Percentiles rank a stretch among this genome's conserved stretches.
Evolutionary conservation across 1,284 basidiomycete species (phyloP).

Genomic region (Lentinula novae-zelandiae): DNA sequence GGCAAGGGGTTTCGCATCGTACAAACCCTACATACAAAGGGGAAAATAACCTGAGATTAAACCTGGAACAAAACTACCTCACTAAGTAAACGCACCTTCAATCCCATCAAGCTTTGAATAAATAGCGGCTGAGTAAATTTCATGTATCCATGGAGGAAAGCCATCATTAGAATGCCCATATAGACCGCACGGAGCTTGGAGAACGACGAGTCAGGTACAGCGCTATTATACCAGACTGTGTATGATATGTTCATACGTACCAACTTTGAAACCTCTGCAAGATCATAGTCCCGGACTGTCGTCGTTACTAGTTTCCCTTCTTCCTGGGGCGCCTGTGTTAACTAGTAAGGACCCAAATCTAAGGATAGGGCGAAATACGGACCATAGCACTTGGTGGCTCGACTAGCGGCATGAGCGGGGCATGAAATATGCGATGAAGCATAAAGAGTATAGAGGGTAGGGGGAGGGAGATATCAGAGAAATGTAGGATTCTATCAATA

Average conservation of each 20-base stretch:
- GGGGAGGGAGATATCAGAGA: not conserved
- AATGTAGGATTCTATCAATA: not conserved
- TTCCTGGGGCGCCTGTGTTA: conserved; percentile 59
- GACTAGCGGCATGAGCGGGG: conserved; percentile 35
- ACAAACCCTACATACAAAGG: conserved; percentile 49
- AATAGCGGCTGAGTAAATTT: conserved; percentile 91
- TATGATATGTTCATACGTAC: conserved; percentile 38
- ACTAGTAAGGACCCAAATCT: not conserved
- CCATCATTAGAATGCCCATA: conserved; percentile 86
- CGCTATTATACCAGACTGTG: not conserved
- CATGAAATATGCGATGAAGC: not conserved
- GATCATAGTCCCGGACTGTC: conserved; percentile 92
- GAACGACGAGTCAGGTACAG: not conserved
- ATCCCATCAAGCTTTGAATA: conserved; percentile 86
- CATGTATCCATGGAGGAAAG: conserved; percentile 84
- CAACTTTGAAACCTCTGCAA: conserved; percentile 84
- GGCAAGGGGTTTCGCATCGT: conserved; percentile 80
- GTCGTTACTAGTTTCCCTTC: conserved; percentile 81
- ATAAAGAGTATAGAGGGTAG: not conserved
- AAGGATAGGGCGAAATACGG: conserved; percentile 20
- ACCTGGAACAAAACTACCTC: not conserved
- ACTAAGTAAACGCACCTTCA: conserved; percentile 38
- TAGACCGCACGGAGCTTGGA: conserved; percentile 65
- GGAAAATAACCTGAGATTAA: not conserved
- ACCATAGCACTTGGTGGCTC: conserved; percentile 63